Base-by-base conservation (phyloP, 2,329 filamentous ascomycete genomes). In the Epichloe baconii region DNA sequence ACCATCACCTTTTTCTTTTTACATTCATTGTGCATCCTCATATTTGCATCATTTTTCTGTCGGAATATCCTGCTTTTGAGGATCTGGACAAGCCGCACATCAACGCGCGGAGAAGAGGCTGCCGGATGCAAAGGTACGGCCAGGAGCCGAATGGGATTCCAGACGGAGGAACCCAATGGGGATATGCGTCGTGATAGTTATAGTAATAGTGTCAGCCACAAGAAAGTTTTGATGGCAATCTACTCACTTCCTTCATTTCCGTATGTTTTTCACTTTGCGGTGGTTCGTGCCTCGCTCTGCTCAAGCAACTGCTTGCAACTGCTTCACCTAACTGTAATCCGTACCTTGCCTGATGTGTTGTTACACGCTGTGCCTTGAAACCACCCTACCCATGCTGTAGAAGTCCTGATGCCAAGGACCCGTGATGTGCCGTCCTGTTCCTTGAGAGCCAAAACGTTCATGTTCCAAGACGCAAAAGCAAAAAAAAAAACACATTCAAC, bases 161-260 rank as follows among this genome's bases (percentile, higher is more conserved):
- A 43, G 41, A 50, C 52, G 40, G 45, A 35, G 23, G n/a, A 41
- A 15, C 8, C 7, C 19, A 15, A 49, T 38, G 38, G 43, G 53
- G 48, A 53, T 53, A 43, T 49, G 47, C 44, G 49, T 58, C 60
- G 57, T 59, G 57, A 61, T 63, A 65, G 62, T 58, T 61, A 59
- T 54, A 59, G 46, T 51, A 51, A 34, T 47, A 43, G 44, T 37
- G 35, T 44, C 57, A 58, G 60, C 61, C 62, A 58, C 54, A 59
- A 65, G 56, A 58, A 55, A 35, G 26, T 17, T 21, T 56, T 57
- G 57, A 54, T 55, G 44, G 57, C 58, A 56, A 56, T 26, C 5
- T 37, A 43, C 19, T 6, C 41, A 19, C 10, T 43, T 23, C 2
- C 1, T n/a, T 1, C 6, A 47, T 47, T 23, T 19, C 5, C 17